These are phyloP conservation scores for Citropsis articulata DNA, from an alignment of 345 rosid species.

Conservation along the genomic window DNA sequence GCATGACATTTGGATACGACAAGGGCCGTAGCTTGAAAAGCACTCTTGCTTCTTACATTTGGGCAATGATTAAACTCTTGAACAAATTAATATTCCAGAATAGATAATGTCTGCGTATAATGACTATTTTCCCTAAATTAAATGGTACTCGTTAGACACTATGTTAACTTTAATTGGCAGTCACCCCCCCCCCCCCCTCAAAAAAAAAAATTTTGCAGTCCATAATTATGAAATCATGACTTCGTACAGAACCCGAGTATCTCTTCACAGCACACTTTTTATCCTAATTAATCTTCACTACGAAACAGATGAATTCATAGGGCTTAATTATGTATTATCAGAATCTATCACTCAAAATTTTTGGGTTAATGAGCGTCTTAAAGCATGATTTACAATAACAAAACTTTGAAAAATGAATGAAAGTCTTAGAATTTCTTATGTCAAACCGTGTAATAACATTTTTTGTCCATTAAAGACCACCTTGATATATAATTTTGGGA, in stretches of 20 bases:
- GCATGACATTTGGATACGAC: not conserved
- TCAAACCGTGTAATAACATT: no score
- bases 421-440: no score
- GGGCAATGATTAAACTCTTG: not conserved
- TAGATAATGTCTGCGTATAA: not conserved
- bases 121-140: slow-evolving; percentile 10
- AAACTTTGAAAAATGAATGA: no score
- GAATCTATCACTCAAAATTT: no score
- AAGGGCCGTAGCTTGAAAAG: slow-evolving; percentile 3
- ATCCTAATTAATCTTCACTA: not conserved
- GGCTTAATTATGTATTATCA: no score
- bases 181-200: not conserved
- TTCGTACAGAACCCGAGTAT: no score
- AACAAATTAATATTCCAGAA: not conserved
- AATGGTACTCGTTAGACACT: not conserved
- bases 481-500: no score
- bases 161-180: no score
- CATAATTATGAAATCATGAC: not conserved
- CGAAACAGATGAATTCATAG: not conserved
- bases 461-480: no score
- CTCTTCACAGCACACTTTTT: no score
- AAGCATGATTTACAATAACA: no score
- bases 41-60: slow-evolving; percentile 6
- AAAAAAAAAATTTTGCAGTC: not conserved
- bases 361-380: no score